Percentiles rank a stretch among this genome's conserved stretches.
phyloP scores from a whole-genome alignment of 257 asterid species.

The Solanum arcanum region DNA sequence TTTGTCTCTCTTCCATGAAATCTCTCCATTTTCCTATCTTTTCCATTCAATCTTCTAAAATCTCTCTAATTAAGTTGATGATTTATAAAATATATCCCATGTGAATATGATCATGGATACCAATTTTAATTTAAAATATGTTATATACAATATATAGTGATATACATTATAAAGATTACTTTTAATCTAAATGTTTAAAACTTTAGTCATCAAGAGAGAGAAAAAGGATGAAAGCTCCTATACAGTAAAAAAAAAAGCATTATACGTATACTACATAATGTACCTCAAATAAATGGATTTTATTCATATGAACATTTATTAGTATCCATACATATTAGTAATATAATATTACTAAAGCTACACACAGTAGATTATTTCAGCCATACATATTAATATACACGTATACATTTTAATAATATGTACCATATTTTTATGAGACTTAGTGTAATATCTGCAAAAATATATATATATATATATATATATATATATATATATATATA shows the following conservation, averaged over 20 bases:
- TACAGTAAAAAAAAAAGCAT: too few species aligned
- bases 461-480: too few species aligned
- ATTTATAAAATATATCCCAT: not conserved
- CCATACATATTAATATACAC: not conserved
- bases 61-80: not conserved
- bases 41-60: too few species aligned
- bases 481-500: too few species aligned
- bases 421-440: not conserved
- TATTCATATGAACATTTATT: not conserved
- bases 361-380: not conserved
- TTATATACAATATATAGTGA: not conserved
- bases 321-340: too few species aligned
- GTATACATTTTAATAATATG: not conserved
- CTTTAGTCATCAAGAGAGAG: too few species aligned
- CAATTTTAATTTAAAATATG: not conserved
- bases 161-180: too few species aligned
- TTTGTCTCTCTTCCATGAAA: too few species aligned
- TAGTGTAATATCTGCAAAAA: not conserved
- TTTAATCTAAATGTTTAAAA: too few species aligned
- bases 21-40: too few species aligned
- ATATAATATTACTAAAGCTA: too few species aligned
- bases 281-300: not conserved
- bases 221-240: too few species aligned
- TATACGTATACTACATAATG: not conserved
- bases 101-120: not conserved